phyloP scores from a whole-genome alignment of 805 yeast species.

The Metschnikowia vanudenii region DNA sequence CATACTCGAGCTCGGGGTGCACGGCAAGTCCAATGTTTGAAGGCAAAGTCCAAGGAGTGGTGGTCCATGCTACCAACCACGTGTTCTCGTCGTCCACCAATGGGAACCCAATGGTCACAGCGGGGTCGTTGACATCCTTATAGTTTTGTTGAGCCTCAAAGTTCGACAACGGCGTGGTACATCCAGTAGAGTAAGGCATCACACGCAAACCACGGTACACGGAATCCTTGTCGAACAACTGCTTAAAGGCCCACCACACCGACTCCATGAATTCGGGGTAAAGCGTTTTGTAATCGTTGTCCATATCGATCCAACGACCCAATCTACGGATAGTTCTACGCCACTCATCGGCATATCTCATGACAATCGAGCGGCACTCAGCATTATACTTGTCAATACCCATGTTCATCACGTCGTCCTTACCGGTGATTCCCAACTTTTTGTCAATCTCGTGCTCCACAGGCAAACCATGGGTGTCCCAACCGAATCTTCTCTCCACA shows the following conservation, averaged over 20 bases:
- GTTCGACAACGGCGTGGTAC: slow-evolving; percentile 93
- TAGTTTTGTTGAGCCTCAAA: slow-evolving; percentile 98
- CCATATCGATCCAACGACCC: slow-evolving; percentile 99
- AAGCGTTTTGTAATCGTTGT: slow-evolving; percentile 94
- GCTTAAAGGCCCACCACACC: slow-evolving; percentile 98
- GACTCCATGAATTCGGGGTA: slow-evolving; percentile 97
- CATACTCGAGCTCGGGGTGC: slow-evolving; percentile 85
- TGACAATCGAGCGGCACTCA: slow-evolving; percentile 95
- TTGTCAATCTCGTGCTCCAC: slow-evolving; percentile 99
- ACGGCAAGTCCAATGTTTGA: slow-evolving; percentile 91
- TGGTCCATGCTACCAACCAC: slow-evolving; percentile 94
- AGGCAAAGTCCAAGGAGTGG: slow-evolving; percentile 99
- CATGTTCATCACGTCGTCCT: slow-evolving; percentile 89
- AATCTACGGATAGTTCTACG: slow-evolving; percentile 86
- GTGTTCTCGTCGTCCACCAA: slow-evolving; percentile 78
- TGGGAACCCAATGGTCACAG: slow-evolving; percentile 89
- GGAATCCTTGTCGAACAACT: slow-evolving; percentile 77
- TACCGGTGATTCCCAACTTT: slow-evolving; percentile 87
- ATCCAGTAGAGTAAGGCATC: slow-evolving; percentile 98
- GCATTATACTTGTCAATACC: slow-evolving; percentile 93
- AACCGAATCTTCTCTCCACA: slow-evolving; percentile 96
- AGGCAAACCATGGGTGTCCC: slow-evolving; percentile 99
- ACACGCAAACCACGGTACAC: slow-evolving; percentile 96
- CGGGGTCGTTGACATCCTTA: slow-evolving; percentile 96
- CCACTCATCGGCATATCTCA: slow-evolving; percentile 97